Conservation (phyloP, 2,329 filamentous ascomycete species). For the Aspergillus sp. region DNA sequence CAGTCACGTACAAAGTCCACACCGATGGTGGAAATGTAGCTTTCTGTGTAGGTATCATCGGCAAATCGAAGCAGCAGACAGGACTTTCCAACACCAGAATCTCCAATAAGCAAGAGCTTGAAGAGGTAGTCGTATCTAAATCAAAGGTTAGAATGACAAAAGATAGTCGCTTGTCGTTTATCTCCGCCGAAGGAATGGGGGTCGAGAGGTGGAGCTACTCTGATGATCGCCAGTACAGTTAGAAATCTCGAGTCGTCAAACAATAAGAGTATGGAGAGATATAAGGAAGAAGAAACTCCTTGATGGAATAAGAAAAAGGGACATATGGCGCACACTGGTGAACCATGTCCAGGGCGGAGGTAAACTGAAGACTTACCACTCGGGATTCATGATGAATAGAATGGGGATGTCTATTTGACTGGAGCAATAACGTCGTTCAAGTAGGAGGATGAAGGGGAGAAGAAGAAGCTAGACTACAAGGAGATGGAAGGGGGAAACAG, state of each 20-base stretch:
- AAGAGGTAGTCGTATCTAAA: slow-evolving; percentile 99
- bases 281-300: slow-evolving; percentile 5
- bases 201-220: slow-evolving; percentile 14
- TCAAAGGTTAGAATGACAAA: slow-evolving; percentile 20
- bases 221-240: slow-evolving; percentile 12
- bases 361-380: slow-evolving; percentile 37
- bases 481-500: slow-evolving; percentile 3
- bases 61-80: slow-evolving; percentile 96
- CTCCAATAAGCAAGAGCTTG: slow-evolving; percentile 99
- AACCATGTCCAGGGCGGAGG: not conserved
- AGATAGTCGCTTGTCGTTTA: slow-evolving; percentile 3
- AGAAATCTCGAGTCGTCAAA: not conserved
- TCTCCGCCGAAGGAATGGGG: not conserved
- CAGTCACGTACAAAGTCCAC: slow-evolving; percentile 83
- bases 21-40: slow-evolving; percentile 99
- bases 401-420: slow-evolving; percentile 7
- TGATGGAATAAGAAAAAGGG: not conserved
- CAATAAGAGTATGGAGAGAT: slow-evolving; percentile 3
- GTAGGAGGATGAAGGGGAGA: slow-evolving; percentile 9
- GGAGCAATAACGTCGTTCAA: slow-evolving; percentile 4
- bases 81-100: slow-evolving; percentile 99
- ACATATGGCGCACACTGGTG: not conserved
- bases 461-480: not conserved
- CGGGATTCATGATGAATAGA: slow-evolving; percentile 43
- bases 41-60: slow-evolving; percentile 98